phyloP scores from a whole-genome alignment of 148 eudicot species.

The Rhododendron vialii region DNA sequence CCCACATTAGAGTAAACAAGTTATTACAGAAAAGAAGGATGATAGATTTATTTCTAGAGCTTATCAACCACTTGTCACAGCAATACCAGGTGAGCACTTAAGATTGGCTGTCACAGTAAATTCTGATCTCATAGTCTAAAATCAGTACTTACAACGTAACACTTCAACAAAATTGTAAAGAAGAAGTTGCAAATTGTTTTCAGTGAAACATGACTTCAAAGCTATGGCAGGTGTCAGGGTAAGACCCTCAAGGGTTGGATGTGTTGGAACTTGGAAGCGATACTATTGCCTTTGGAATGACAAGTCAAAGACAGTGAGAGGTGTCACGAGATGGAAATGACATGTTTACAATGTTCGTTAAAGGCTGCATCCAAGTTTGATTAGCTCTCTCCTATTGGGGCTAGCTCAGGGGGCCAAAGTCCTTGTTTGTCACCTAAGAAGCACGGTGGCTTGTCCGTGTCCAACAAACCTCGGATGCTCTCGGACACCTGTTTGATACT shows the following conservation, averaged over 20 bases:
- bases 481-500: no score
- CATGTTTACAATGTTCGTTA: neutral
- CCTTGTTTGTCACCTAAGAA: neutral
- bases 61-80: neutral
- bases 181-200: neutral
- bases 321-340: neutral
- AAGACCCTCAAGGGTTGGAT: neutral
- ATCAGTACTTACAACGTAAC: neutral
- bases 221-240: neutral
- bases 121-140: neutral
- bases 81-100: neutral
- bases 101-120: neutral
- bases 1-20: neutral
- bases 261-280: neutral
- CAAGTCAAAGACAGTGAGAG: neutral
- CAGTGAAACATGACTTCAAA: neutral
- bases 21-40: neutral
- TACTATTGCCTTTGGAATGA: neutral
- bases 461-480: no score
- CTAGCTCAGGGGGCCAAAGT: neutral
- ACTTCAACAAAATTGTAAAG: neutral
- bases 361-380: neutral
- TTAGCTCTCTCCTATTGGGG: neutral
- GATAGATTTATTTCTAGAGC: neutral
- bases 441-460: no score